These are phyloP conservation scores for Penicillium sp. DNA, from an alignment of 2,329 filamentous ascomycete genomes.

Conservation along the genomic window DNA sequence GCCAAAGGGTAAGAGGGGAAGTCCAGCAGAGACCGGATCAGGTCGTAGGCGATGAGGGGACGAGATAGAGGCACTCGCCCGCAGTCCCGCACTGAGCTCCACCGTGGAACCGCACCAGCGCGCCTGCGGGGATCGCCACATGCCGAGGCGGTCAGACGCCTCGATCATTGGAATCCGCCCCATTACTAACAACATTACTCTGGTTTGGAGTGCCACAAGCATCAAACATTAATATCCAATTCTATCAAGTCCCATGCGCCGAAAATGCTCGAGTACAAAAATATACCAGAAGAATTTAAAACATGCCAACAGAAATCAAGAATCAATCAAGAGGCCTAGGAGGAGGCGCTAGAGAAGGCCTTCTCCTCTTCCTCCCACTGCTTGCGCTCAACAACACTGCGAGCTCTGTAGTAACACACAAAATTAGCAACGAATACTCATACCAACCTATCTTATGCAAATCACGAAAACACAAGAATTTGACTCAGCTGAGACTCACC, in stretches of 20 bases:
- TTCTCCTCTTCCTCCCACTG: slow-evolving; percentile 64
- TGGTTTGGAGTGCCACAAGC: background rate
- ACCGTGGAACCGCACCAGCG: slow-evolving; percentile 15
- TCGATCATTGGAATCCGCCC: background rate
- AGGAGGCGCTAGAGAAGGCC: slow-evolving; percentile 52
- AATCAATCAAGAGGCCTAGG: slow-evolving; percentile 6
- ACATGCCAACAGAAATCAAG: slow-evolving; percentile 7
- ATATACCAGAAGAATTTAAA: slow-evolving; percentile 12
- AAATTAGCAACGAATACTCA: background rate
- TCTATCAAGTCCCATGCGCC: slow-evolving; percentile 18
- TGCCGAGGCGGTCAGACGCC: slow-evolving; percentile 28
- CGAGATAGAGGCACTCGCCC: slow-evolving; percentile 8
- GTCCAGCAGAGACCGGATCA: slow-evolving; percentile 6
- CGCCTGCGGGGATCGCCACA: slow-evolving; percentile 42
- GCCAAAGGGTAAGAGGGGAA: slow-evolving; percentile 4
- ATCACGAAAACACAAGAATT: background rate
- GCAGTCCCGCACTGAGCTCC: slow-evolving; percentile 19
- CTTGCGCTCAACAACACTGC: slow-evolving; percentile 57
- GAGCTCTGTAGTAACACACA: slow-evolving; percentile 41
- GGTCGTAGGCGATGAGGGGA: slow-evolving; percentile 7
- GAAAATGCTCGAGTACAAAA: slow-evolving; percentile 18
- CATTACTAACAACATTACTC: slow-evolving; percentile 4
- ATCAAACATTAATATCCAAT: background rate
- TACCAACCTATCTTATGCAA: background rate
- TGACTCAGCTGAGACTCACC: slow-evolving; percentile 29